Evolutionary conservation across 257 asterid genomes (phyloP).

Genomic region (Nicotiana attenuata): DNA sequence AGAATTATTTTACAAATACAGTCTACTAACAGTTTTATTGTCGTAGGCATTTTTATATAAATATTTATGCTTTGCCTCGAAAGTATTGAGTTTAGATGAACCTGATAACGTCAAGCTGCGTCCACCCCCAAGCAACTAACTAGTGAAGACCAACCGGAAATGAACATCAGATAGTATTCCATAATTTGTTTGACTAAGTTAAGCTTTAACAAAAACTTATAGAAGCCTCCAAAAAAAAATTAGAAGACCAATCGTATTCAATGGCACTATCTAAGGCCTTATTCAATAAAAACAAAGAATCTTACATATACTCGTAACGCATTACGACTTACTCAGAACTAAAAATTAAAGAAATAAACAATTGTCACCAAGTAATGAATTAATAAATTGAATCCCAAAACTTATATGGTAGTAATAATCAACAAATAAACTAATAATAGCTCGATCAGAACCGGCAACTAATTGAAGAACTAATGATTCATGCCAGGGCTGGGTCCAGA

Average conservation of each 20-base stretch:
- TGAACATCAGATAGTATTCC: background rate
- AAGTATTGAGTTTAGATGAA: too few species aligned
- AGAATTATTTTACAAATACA: too few species aligned
- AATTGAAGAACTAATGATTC: background rate
- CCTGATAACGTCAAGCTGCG: too few species aligned
- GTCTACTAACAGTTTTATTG: too few species aligned
- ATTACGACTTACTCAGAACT: background rate
- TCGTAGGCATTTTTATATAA: too few species aligned
- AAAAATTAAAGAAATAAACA: background rate
- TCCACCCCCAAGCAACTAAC: too few species aligned
- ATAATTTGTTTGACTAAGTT: background rate
- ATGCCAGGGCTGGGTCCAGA: slow-evolving; percentile 30
- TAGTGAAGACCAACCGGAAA: background rate
- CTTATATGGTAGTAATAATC: background rate
- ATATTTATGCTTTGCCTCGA: too few species aligned
- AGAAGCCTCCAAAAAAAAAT: background rate
- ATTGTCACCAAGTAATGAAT: background rate
- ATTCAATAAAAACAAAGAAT: background rate
- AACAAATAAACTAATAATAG: background rate
- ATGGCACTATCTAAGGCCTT: background rate
- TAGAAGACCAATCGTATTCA: background rate
- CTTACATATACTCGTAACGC: background rate
- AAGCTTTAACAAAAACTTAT: background rate
- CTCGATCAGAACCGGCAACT: background rate
- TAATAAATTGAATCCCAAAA: background rate